Percentiles rank a stretch among this genome's conserved stretches.
These are phyloP conservation scores for Globisporangium barbulae DNA, from an alignment of 352 stramenopile species.

Conservation along the genomic window DNA sequence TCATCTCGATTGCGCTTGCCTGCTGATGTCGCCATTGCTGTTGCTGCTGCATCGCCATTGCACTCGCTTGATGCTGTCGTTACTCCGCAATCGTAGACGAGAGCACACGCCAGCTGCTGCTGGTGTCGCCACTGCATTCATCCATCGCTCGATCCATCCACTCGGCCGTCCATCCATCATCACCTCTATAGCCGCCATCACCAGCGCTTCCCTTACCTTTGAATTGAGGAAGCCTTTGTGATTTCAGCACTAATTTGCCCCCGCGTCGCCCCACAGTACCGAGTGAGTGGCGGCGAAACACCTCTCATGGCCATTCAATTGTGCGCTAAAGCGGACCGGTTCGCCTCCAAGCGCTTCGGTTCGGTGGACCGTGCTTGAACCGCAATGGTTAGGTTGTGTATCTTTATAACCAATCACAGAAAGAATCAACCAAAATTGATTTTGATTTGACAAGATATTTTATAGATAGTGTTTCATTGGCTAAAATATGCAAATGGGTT, in stretches of 20 bases:
- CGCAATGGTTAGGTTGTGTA: not conserved
- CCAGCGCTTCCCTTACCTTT: conserved; percentile 51
- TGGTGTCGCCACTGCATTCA: not conserved
- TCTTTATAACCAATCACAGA: conserved; percentile 26
- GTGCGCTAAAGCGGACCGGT: conserved; percentile 32
- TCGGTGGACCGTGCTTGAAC: conserved; percentile 9
- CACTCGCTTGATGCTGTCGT: not conserved
- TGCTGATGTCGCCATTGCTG: not conserved
- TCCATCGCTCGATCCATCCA: not conserved
- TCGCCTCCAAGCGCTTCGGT: conserved; percentile 12
- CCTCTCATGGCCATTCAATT: conserved; percentile 73
- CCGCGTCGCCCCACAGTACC: conserved; percentile 2
- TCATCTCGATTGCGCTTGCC: conserved; percentile 2
- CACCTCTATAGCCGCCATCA: conserved; percentile 1
- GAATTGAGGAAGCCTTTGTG: conserved; percentile 86
- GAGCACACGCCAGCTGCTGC: not conserved
- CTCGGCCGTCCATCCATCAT: not conserved
- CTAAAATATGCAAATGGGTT: conserved; percentile 10
- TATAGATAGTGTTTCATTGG: conserved; percentile 22
- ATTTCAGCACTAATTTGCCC: conserved; percentile 78
- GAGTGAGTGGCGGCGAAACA: conserved; percentile 20
- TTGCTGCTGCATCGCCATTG: not conserved
- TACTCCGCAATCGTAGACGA: not conserved
- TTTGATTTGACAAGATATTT: conserved; percentile 10
- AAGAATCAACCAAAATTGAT: not conserved